These are phyloP conservation scores for Penicillium nucicola DNA, from an alignment of 495 filamentous ascomycete genomes.

Conservation along the genomic window DNA sequence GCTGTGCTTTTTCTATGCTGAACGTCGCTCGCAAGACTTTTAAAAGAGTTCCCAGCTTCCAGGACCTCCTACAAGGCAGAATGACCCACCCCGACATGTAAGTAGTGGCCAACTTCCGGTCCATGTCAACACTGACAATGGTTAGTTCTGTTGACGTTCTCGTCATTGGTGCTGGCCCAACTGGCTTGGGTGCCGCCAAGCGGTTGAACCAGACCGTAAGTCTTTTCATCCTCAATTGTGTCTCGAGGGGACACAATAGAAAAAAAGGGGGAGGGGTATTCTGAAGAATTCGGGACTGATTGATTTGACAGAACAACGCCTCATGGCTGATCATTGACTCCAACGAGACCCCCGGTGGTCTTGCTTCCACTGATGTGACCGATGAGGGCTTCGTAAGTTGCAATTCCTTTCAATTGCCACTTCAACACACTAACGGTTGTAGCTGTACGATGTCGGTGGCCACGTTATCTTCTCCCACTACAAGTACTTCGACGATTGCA, in stretches of 20 bases:
- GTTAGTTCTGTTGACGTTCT: constrained; percentile 89
- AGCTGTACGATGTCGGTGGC: constrained; percentile 99
- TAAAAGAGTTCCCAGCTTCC: constrained; percentile 57
- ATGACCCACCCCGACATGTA: constrained; percentile 57
- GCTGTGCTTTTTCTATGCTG: constrained; percentile 46
- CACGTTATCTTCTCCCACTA: constrained; percentile 99
- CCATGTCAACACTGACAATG: constrained; percentile 17
- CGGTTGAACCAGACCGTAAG: constrained; percentile 92
- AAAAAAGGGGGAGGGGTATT: constrained; percentile 21
- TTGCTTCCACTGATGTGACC: constrained; percentile 94
- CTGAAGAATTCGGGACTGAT: constrained; percentile 2
- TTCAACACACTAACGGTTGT: constrained; percentile 15
- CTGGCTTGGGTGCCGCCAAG: constrained; percentile 95
- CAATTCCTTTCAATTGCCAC: constrained; percentile 1
- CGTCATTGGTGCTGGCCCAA: constrained; percentile 96
- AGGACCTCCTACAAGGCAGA: constrained; percentile 57
- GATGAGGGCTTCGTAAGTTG: constrained; percentile 93
- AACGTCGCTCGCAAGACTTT: constrained; percentile 50
- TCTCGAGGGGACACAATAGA: constrained; percentile 12
- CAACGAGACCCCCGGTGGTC: constrained; percentile 90
- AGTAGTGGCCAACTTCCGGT: constrained; percentile 14
- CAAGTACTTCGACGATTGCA: constrained; percentile 99
- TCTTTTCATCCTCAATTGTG: constrained; percentile 17
- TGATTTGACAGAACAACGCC: constrained; percentile 62
- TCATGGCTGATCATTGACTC: constrained; percentile 97